Base-by-base conservation (phyloP, 176 grass and related monocot genomes). In the Cymbopogon citratus region DNA sequence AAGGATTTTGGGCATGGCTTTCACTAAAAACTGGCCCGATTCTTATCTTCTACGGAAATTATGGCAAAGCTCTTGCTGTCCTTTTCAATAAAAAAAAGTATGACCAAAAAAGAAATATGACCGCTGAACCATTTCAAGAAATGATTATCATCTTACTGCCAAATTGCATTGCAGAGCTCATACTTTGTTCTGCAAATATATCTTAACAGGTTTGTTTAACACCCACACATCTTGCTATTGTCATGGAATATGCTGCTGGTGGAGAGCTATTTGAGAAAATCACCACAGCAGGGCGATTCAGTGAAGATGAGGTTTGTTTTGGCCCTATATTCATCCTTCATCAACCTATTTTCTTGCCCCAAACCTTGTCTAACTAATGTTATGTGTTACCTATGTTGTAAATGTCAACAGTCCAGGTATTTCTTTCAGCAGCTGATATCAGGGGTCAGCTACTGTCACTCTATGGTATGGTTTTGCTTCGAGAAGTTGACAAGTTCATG, bases 211-310 rank as follows among this genome's bases (percentile, higher is more conserved):
- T 98, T 41, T 85, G 87, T 44, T 49, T 98, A 65, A 94, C 95
- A 34, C 75, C 90, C 19, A 98, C 95, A 7, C 95, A 98, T 79
- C 83, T 98, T 13, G 92, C 95, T 19, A 98, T 98, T 82, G 84
- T 94, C 80, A 98, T 98, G 95, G 95, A 98, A 91, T 98, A 94
- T 80, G 95, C 95, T 76, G 95, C 92, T 74, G 92, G 95, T 16
- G 95, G 95, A 21, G 95, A 98, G 39, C 88, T 98, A 66, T 98
- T 98, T 13, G 84, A 89, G 44, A 91, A 77, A 89, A 98, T 94
- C 71, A 92, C 90, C 88, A 89, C 12, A 6, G 95, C 95, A 15
- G 95, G 95, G 19, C 49, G 95, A 48, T 98, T 98, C 83, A 98
- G 95, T 63, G 95, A 98, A 82, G 92, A 98, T 60, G 95, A 98